Evolutionary conservation across 352 stramenopile species (phyloP).

Genomic region (Globisporangium recalcitrans): DNA sequence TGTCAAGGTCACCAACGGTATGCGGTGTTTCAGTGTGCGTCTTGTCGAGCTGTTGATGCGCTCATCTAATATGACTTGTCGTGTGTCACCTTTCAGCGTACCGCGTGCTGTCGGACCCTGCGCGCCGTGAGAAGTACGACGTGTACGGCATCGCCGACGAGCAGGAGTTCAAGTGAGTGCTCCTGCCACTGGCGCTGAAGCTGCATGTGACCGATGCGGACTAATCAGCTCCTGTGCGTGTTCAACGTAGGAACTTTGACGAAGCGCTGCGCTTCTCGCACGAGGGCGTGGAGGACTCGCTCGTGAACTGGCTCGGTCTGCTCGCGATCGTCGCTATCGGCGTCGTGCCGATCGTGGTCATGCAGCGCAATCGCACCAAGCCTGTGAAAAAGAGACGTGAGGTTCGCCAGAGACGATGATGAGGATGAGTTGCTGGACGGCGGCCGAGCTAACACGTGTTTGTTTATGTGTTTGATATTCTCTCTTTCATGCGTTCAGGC

Average conservation of each 20-base stretch:
- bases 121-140: constrained; percentile 73
- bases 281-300: constrained; percentile 64
- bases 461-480: not conserved
- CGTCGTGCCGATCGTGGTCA: constrained; percentile 58
- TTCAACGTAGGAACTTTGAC: constrained; percentile 60
- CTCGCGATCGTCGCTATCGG: constrained; percentile 46
- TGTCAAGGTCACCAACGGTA: constrained; percentile 77
- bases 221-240: not conserved
- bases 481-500: constrained; percentile 21
- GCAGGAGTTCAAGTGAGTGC: constrained; percentile 64
- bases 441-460: not conserved
- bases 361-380: constrained; percentile 71
- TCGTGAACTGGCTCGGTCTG: constrained; percentile 68
- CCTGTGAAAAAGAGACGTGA: constrained; percentile 69
- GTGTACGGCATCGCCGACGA: constrained; percentile 76
- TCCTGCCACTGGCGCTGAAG: not conserved
- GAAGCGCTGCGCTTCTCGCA: constrained; percentile 61
- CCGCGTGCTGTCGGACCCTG: constrained; percentile 68
- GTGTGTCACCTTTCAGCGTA: constrained; percentile 33
- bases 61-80: not conserved
- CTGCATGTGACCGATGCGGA: not conserved
- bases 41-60: no score
- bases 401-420: constrained; percentile 16
- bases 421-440: not conserved
- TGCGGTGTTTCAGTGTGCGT: no score